Base-by-base conservation (phyloP, 352 stramenopile species). In the Phytophthora macrochlamydospora region DNA sequence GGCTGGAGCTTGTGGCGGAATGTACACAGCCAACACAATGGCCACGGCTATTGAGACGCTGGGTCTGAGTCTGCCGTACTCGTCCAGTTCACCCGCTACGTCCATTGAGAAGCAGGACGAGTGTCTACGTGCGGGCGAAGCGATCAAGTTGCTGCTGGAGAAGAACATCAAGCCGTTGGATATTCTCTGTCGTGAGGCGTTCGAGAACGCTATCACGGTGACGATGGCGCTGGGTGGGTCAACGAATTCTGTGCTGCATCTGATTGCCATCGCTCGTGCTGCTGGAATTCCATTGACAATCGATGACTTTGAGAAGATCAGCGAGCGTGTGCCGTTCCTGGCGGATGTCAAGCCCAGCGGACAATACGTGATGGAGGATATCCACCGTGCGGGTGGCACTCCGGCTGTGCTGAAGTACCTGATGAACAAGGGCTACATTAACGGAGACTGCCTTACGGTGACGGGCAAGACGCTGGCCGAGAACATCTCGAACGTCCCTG, bases 1-100 rank as follows among this genome's bases (percentile, higher is more conserved):
- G 53, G 85, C 92, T 30, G 97, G 97, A 51, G 97, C 97, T 35
- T 99, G 97, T 67, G 97, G 97, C 59, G 97, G 97, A 50, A 99
- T 99, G 97, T 99, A 99, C 88, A 99, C 97, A 29, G 97, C 97
- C 18, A 99, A 99, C 78, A 99, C 97, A 48, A 99, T 99, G 97
- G 96, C 97, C 24, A 99, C 96, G 18, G 97, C 97, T 40, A 99
- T 99, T 73, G 97, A 99, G 81, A 97, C 95, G 11, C 68, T 99
- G 11, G 94, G 94, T 57, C 91, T 99, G 77, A 97, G 90, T 58
- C 80, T 99, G 54, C 97, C 97, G n/a, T 99, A 98, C 79, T 99
- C 95, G 6, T 99, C 95, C 8, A 98, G 89, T 52, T 97, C 81
- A 45, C 97, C 97, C 35, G 97, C 97, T 35, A 92, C 98, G 52